Base-by-base conservation (phyloP, 805 yeast genomes). In the Saccharomycopsis sp. region DNA sequence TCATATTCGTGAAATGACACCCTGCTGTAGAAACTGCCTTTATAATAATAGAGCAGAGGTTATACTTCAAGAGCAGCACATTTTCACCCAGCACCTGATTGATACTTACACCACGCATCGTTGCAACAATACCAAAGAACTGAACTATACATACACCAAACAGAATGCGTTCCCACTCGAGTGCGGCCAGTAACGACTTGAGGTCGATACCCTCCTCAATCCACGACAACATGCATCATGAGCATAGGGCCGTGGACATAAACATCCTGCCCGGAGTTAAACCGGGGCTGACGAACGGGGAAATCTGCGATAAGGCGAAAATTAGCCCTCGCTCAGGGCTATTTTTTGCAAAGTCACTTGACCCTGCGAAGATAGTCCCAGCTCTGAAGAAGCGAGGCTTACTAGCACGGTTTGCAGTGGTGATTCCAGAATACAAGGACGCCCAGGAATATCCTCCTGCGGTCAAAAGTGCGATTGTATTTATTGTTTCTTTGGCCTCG, bases 401-500 rank as follows among this genome's bases (percentile, higher is more conserved):
- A 0, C 66, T 87, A 1, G 71, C 84, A 0, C 64, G 62, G 2
- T 51, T 86, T 1, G 70, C 85, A 0, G 9, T 86, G 1, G 63
- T 84, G 1, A 57, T 78, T 2, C 89, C 91, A 0, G 96, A 89
- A 68, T 84, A 83, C 64, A 79, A 79, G 51, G 89, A 89, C 65
- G 85, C 96, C 0, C 71, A 90, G 57, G 80, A 79, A 15, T 82
- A 85, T 64, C 84, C 90, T 3, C 58, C 63, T 0, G 59, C 60
- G 1, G 66, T 77, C 56, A 88, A 89, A 65, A 65, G 70, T 53
- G 56, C 76, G n/a, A 74, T 89, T 50, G 87, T 87, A 0, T 72
- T 79, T 37, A 73, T 87, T 15, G 81, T 89, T 53, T 91, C 92
- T 0, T 71, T 80, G 58, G 91, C 91, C 4, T 87, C 91, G 1